Conservation (phyloP, 176 grass and related monocot genomes). For the Pontederia crassipes region DNA sequence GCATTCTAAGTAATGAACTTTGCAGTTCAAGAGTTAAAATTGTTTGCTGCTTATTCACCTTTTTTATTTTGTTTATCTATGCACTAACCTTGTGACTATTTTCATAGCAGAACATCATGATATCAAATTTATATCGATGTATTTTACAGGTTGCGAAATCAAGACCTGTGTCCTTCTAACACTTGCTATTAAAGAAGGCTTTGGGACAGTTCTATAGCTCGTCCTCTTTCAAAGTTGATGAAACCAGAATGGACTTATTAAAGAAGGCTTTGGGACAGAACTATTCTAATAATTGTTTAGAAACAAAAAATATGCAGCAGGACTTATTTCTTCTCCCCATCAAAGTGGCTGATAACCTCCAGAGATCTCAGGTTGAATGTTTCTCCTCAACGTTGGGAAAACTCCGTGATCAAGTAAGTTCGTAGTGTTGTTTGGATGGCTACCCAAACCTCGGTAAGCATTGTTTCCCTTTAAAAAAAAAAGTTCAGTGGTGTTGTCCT, state of each 20-base stretch:
- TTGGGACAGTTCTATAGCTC: conserved; percentile 46
- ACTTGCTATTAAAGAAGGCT: conserved; percentile 32
- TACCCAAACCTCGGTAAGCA: no score
- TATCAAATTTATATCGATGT: neutral
- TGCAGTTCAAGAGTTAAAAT: no score
- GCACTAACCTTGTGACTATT: no score
- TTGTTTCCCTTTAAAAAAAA: no score
- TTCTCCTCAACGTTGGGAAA: conserved; percentile 47
- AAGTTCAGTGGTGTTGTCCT: no score
- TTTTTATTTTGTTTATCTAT: neutral
- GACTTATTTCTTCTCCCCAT: conserved; percentile 57
- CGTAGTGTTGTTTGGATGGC: neutral
- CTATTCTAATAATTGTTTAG: conserved; percentile 19
- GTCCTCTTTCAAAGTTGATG: conserved; percentile 46
- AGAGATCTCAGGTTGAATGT: conserved; percentile 46
- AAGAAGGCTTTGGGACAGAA: conserved; percentile 1
- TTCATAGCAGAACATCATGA: neutral
- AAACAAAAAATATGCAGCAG: conserved; percentile 31
- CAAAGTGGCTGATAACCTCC: conserved; percentile 28
- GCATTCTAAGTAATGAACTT: conserved; percentile 55
- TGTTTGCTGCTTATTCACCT: no score
- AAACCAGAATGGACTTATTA: conserved; percentile 5
- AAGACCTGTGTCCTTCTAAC: conserved; percentile 52
- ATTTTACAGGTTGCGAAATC: conserved; percentile 43
- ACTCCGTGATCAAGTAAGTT: conserved; percentile 68